Conservation (phyloP, 495 filamentous ascomycete genomes). For the Tuber brumale region DNA sequence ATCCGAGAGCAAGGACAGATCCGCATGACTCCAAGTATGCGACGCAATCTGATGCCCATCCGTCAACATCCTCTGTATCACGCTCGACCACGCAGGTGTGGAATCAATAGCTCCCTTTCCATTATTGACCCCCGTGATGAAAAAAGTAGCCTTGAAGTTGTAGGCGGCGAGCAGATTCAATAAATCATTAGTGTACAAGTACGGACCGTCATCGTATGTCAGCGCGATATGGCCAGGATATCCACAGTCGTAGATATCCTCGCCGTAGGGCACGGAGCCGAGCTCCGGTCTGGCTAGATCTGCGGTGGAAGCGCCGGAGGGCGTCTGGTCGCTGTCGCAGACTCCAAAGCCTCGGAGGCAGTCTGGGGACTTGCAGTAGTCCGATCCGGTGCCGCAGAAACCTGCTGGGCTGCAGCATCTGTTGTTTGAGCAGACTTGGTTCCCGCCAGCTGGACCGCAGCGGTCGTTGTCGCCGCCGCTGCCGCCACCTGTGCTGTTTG, state of each 20-base stretch:
- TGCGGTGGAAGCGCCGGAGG: constrained; percentile 51
- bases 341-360: constrained; percentile 55
- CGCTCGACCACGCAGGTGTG: constrained; percentile 45
- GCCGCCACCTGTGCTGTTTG: constrained; percentile 8
- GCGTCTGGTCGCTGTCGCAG: constrained; percentile 53
- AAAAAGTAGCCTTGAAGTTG: constrained; percentile 64
- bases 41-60: constrained; percentile 67
- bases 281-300: constrained; percentile 48
- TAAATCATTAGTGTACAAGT: constrained; percentile 56
- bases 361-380: constrained; percentile 54
- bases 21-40: constrained; percentile 66
- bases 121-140: constrained; percentile 63
- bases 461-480: constrained; percentile 17
- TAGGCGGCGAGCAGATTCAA: constrained; percentile 60
- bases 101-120: constrained; percentile 55
- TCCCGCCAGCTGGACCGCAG: constrained; percentile 44
- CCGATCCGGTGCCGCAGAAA: constrained; percentile 48
- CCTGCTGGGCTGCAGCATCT: constrained; percentile 54
- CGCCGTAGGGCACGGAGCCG: constrained; percentile 50
- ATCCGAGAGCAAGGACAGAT: constrained; percentile 51
- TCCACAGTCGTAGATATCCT: constrained; percentile 57
- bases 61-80: constrained; percentile 56
- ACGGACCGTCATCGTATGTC: constrained; percentile 66
- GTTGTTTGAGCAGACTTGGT: constrained; percentile 44
- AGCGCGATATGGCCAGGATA: constrained; percentile 56